These are phyloP conservation scores for Cryptococcus depauperatus DNA, from an alignment of 1,284 basidiomycete species.

Conservation along the genomic window DNA sequence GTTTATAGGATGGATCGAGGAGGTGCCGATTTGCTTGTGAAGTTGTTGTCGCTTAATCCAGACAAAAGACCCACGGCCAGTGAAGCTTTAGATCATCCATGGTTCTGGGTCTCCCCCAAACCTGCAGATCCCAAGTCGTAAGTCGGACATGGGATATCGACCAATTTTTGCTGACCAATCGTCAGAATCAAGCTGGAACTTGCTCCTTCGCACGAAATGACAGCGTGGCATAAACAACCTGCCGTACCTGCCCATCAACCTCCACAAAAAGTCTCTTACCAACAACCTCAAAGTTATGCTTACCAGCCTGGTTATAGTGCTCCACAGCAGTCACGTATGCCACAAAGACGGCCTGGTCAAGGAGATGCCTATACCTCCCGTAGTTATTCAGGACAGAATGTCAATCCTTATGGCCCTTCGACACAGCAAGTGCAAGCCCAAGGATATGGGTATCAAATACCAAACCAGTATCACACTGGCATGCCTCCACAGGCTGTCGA, in stretches of 20 bases:
- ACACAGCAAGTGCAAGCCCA: no score
- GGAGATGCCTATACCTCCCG: no score
- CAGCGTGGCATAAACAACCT: constrained; percentile 21
- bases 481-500: no score
- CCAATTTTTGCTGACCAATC: no score
- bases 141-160: no score
- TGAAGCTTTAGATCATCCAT: constrained; percentile 49
- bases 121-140: constrained; percentile 76
- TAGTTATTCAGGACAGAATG: no score
- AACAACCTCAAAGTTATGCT: not conserved
- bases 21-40: constrained; percentile 44
- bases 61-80: constrained; percentile 49
- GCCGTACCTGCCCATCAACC: constrained; percentile 2
- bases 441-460: no score
- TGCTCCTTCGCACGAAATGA: constrained; percentile 39
- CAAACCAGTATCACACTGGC: no score
- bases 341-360: no score
- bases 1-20: constrained; percentile 29
- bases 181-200: constrained; percentile 14
- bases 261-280: not conserved
- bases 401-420: no score
- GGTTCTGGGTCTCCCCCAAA: constrained; percentile 68
- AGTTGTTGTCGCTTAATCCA: constrained; percentile 50
- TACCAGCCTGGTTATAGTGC: constrained; percentile 1
- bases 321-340: not conserved